Conservation (phyloP, 768 basidiomycete genomes). For the Mrakia hoshinonis region DNA sequence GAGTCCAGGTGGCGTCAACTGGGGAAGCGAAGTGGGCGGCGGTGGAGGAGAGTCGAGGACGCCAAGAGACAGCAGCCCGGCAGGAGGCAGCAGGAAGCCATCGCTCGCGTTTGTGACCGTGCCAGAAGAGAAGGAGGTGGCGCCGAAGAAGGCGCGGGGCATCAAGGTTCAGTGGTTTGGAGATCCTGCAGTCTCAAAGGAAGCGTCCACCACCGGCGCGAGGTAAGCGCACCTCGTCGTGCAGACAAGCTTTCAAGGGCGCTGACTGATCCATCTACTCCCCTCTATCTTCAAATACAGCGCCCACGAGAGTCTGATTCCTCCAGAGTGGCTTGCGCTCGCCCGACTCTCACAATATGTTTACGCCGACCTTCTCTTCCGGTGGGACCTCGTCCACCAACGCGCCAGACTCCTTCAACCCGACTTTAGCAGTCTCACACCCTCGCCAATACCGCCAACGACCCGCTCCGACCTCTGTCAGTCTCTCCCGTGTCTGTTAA, state of each 20-base stretch:
- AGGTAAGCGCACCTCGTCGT: neutral
- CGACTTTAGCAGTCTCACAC: constrained; percentile 29
- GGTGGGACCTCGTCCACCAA: constrained; percentile 64
- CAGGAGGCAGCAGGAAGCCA: neutral
- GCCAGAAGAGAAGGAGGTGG: neutral
- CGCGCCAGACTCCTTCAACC: constrained; percentile 62
- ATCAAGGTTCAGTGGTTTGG: neutral
- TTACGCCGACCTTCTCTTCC: constrained; percentile 66
- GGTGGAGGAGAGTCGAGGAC: neutral
- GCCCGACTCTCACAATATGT: constrained; percentile 52
- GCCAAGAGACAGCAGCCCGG: neutral
- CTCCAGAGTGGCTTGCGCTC: constrained; percentile 12
- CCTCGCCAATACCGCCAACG: constrained; percentile 21
- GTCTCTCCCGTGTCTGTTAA: neutral
- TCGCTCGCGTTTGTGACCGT: neutral
- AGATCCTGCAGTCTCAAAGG: neutral
- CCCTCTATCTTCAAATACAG: neutral
- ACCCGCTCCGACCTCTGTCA: neutral
- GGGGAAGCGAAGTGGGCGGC: too few species aligned
- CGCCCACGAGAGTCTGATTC: constrained; percentile 39
- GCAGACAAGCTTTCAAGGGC: too few species aligned
- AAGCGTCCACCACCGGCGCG: neutral
- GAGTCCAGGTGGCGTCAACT: too few species aligned
- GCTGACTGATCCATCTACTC: too few species aligned
- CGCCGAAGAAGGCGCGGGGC: neutral